Conservation (phyloP, 2,329 filamentous ascomycete genomes). For the Cladosporium sp. region DNA sequence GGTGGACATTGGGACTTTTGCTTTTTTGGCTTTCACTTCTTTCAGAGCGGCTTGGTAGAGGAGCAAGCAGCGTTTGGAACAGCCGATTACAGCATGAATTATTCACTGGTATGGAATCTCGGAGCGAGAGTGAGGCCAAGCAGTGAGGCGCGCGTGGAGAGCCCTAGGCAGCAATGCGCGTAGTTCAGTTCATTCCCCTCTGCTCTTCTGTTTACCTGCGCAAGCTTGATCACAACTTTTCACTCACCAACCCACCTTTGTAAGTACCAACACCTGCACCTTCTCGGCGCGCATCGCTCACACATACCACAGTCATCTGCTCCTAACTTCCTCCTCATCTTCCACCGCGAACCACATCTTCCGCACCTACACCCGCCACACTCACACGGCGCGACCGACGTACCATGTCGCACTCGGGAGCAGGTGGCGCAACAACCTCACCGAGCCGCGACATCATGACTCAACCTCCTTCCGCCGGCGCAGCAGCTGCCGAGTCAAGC, state of each 20-base stretch:
- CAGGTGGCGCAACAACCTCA: background rate
- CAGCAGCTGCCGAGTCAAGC: background rate
- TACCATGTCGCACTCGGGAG: background rate
- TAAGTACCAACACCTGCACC: background rate
- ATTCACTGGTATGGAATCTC: too few relatives aligned
- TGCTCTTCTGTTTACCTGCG: background rate
- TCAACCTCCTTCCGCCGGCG: background rate
- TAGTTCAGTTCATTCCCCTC: background rate
- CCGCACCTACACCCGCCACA: background rate
- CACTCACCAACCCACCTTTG: background rate
- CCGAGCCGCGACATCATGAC: background rate
- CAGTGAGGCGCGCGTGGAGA: background rate
- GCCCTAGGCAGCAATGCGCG: background rate
- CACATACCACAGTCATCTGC: background rate
- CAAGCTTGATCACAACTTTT: background rate
- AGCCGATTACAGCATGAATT: background rate
- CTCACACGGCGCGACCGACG: background rate
- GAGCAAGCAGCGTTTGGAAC: background rate
- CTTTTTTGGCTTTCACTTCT: background rate
- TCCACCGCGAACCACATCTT: too few relatives aligned
- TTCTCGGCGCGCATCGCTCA: background rate
- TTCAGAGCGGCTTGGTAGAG: background rate
- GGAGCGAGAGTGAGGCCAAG: background rate
- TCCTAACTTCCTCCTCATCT: background rate
- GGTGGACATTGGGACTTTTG: background rate